These are phyloP conservation scores for Fusarium setosum DNA, from an alignment of 2,329 filamentous ascomycete species.

Conservation along the genomic window DNA sequence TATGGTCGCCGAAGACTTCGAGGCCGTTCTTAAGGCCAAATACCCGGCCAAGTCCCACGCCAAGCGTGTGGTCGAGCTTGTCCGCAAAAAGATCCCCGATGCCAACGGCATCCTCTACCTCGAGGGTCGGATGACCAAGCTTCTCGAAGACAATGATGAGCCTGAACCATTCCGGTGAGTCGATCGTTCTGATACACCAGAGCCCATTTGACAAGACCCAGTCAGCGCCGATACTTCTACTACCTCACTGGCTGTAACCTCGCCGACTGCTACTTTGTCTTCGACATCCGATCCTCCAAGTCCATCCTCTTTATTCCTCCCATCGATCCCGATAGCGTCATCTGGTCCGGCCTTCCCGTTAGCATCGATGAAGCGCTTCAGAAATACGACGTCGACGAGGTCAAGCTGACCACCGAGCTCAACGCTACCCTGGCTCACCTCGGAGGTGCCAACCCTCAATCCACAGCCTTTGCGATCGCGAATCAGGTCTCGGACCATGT, in stretches of 20 bases:
- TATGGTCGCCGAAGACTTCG: slow-evolving; percentile 57
- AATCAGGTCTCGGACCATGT: slow-evolving; percentile 79
- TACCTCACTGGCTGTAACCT: slow-evolving; percentile 89
- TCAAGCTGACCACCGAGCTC: slow-evolving; percentile 77
- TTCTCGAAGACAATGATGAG: slow-evolving; percentile 92
- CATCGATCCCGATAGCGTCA: slow-evolving; percentile 86
- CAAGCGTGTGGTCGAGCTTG: slow-evolving; percentile 82
- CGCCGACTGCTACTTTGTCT: slow-evolving; percentile 82
- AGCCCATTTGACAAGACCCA: slow-evolving; percentile 46
- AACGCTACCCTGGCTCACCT: slow-evolving; percentile 75
- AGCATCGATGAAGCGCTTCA: slow-evolving; percentile 78
- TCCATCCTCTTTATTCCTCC: slow-evolving; percentile 93
- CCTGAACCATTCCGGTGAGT: slow-evolving; percentile 80
- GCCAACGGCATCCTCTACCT: slow-evolving; percentile 83
- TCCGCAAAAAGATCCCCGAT: slow-evolving; percentile 74
- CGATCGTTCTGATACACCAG: too few species aligned
- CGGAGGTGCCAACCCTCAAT: slow-evolving; percentile 50
- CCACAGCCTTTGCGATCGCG: slow-evolving; percentile 79
- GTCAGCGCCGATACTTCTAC: slow-evolving; percentile 93
- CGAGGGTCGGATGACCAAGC: slow-evolving; percentile 82
- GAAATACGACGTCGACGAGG: slow-evolving; percentile 85
- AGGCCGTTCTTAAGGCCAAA: slow-evolving; percentile 68
- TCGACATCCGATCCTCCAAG: slow-evolving; percentile 79
- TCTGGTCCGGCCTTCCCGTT: slow-evolving; percentile 92
- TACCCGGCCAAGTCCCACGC: slow-evolving; percentile 91